Evolutionary conservation across 805 yeast species (phyloP).

Genomic region (Suhomyces pyralidae): DNA sequence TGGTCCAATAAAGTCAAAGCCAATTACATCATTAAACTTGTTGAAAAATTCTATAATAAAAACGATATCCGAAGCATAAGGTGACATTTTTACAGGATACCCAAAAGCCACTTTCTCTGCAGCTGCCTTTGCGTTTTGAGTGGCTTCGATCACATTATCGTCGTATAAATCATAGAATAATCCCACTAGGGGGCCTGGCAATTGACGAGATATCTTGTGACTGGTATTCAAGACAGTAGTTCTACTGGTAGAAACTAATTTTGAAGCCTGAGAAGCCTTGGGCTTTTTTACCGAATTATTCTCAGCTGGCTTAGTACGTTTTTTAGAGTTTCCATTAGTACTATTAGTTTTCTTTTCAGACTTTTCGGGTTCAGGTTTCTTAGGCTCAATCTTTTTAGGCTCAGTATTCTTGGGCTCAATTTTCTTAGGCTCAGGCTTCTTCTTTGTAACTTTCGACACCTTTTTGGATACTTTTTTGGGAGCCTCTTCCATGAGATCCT

Average conservation of each 20-base stretch:
- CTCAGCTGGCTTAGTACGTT: background rate
- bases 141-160: constrained; percentile 25
- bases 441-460: background rate
- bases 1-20: constrained; percentile 30
- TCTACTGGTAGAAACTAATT: constrained; percentile 7
- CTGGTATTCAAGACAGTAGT: constrained; percentile 33
- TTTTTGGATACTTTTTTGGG: background rate
- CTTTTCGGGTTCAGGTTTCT: background rate
- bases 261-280: constrained; percentile 8
- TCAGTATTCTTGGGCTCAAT: background rate
- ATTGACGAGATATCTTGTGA: constrained; percentile 28
- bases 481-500: background rate
- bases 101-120: constrained; percentile 35
- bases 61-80: constrained; percentile 32
- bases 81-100: constrained; percentile 21
- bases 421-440: background rate
- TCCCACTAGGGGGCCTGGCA: constrained; percentile 40
- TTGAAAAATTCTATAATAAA: constrained; percentile 30
- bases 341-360: too few relatives aligned
- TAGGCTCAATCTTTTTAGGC: too few relatives aligned
- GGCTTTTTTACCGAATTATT: constrained; percentile 2
- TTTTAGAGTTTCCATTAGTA: background rate
- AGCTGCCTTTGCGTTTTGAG: constrained; percentile 12
- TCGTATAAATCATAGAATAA: constrained; percentile 37
- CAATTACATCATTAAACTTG: constrained; percentile 27